A percentile compares a stretch with the other conserved stretches of the same genome.
phyloP scores from a whole-genome alignment of 2,329 filamentous ascomycete species.

The Purpureocillium lavendulum region DNA sequence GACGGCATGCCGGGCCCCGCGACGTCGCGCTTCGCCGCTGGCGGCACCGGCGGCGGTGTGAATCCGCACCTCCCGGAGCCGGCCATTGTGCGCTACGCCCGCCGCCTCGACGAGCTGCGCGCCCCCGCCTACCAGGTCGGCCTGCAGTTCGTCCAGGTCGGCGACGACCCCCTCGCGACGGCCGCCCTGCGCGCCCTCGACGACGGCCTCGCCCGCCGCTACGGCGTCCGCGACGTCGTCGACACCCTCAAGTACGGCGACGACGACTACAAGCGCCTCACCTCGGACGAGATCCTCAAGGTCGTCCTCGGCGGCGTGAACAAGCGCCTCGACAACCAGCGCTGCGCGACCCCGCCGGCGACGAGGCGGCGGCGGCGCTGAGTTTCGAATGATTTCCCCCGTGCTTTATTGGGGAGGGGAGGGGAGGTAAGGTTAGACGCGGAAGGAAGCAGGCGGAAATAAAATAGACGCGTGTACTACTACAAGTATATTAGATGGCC shows the following conservation, averaged over 20 bases:
- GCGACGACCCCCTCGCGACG: conserved; percentile 58
- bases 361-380: no score
- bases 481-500: no score
- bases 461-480: no score
- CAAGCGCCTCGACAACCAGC: conserved; percentile 22
- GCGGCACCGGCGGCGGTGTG: no score
- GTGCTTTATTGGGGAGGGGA: no score
- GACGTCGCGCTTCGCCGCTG: background rate
- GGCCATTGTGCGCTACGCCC: conserved; percentile 58
- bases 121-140: conserved; percentile 78
- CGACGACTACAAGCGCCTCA: conserved; percentile 36
- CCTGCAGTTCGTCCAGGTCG: conserved; percentile 94
- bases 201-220: conserved; percentile 49
- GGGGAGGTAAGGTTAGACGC: no score
- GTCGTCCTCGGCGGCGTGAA: conserved; percentile 72
- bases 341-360: no score
- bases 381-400: no score
- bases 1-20: conserved; percentile 58
- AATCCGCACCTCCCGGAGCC: conserved; percentile 43
- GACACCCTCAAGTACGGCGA: conserved; percentile 74
- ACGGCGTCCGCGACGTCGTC: conserved; percentile 72
- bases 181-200: conserved; percentile 65
- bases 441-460: no score
- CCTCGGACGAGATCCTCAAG: conserved; percentile 69
- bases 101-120: conserved; percentile 58